Conservation (phyloP, 2,329 filamentous ascomycete genomes). For the Cercospora janseana region DNA sequence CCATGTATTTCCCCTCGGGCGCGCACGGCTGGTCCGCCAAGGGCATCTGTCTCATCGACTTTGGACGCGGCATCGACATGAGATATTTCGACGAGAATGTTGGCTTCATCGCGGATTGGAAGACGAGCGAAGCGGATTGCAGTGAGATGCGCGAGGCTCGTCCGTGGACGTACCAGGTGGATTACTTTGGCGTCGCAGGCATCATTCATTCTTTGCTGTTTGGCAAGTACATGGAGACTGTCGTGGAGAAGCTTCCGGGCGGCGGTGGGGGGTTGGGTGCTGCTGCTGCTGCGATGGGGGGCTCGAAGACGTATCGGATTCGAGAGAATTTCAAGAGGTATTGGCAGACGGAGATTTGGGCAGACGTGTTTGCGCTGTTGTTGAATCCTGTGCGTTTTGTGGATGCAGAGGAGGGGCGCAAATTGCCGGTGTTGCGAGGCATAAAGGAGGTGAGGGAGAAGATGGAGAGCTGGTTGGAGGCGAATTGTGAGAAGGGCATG, state of each 20-base stretch:
- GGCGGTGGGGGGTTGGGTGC: no score
- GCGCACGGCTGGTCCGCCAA: constrained; percentile 74
- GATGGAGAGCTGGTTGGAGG: constrained; percentile 83
- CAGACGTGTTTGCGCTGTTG: constrained; percentile 75
- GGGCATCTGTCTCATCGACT: constrained; percentile 86
- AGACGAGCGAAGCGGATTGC: constrained; percentile 81
- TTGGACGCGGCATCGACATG: constrained; percentile 94
- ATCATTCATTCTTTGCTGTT: constrained; percentile 87
- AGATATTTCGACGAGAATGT: constrained; percentile 72
- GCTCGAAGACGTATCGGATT: constrained; percentile 70
- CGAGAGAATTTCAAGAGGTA: constrained; percentile 86
- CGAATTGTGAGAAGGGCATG: constrained; percentile 74
- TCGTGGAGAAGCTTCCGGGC: constrained; percentile 41
- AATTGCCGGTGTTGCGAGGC: constrained; percentile 69
- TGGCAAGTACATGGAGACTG: constrained; percentile 88
- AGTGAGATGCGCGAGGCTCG: constrained; percentile 91
- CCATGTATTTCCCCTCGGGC: constrained; percentile 71
- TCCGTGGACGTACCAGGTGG: constrained; percentile 96
- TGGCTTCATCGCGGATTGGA: constrained; percentile 94
- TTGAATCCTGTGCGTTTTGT: constrained; percentile 73
- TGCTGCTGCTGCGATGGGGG: constrained; percentile 31
- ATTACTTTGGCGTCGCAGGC: constrained; percentile 89
- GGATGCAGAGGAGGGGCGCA: constrained; percentile 62
- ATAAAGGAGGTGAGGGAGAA: constrained; percentile 67
- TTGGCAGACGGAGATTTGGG: constrained; percentile 94